These are phyloP conservation scores for Rubia yunnanensis DNA, from an alignment of 257 asterid species.

Conservation along the genomic window DNA sequence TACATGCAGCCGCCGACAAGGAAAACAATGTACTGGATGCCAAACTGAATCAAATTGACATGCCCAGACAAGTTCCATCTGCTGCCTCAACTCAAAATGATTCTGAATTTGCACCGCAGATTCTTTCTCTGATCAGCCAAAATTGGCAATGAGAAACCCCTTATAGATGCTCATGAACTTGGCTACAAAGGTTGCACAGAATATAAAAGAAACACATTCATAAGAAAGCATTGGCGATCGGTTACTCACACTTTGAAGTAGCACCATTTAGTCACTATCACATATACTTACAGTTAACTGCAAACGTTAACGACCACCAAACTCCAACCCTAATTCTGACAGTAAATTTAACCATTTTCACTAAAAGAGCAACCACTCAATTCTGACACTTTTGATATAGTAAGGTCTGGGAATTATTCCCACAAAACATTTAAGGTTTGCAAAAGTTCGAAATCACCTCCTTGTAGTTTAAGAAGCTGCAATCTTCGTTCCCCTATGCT, in stretches of 20 bases:
- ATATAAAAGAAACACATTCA: conserved; percentile 17
- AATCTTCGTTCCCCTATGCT: neutral
- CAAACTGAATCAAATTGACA: too few relatives aligned
- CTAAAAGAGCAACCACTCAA: neutral
- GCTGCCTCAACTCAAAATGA: neutral
- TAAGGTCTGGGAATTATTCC: neutral
- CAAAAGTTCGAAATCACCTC: neutral
- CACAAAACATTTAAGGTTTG: neutral
- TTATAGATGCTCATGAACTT: conserved; percentile 97
- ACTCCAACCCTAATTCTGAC: neutral
- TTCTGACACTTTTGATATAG: neutral
- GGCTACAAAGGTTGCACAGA: conserved; percentile 86
- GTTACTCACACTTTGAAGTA: too few relatives aligned
- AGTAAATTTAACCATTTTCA: neutral
- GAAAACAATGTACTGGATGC: neutral
- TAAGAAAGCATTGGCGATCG: too few relatives aligned
- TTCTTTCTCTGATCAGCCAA: conserved; percentile 38
- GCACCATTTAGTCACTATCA: too few relatives aligned
- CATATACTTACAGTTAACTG: neutral
- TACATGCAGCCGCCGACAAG: too few relatives aligned
- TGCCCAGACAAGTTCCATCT: neutral
- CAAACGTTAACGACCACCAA: neutral
- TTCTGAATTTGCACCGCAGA: neutral
- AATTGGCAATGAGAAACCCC: conserved; percentile 83
- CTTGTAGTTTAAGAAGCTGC: neutral